Conservation (phyloP, 768 basidiomycete species). For the Amanita pseudoporphyria region DNA sequence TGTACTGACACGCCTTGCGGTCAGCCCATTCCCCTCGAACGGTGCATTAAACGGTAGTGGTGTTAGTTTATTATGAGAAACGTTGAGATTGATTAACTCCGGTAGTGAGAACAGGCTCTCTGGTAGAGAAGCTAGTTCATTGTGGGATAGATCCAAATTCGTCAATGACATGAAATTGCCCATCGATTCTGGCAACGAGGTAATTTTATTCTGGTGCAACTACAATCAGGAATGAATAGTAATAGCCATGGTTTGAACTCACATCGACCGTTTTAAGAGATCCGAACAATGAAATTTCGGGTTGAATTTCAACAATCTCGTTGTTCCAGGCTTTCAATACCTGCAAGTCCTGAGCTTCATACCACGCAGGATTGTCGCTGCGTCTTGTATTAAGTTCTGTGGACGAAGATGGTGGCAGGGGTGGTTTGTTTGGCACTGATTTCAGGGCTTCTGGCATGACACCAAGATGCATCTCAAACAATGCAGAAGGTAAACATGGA, state of each 20-base stretch:
- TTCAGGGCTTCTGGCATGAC: slow-evolving; percentile 63
- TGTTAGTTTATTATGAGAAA: slow-evolving; percentile 61
- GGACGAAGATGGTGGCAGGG: slow-evolving; percentile 22
- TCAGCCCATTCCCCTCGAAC: slow-evolving; percentile 27
- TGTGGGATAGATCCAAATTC: slow-evolving; percentile 66
- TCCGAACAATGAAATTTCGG: slow-evolving; percentile 77
- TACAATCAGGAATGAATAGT: slow-evolving; percentile 18
- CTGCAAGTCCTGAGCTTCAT: slow-evolving; percentile 70
- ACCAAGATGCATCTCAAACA: slow-evolving; percentile 76
- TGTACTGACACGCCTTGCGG: slow-evolving; percentile 22
- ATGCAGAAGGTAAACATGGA: slow-evolving; percentile 61
- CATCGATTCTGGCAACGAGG: slow-evolving; percentile 52
- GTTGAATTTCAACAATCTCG: slow-evolving; percentile 69
- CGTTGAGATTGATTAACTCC: slow-evolving; percentile 51
- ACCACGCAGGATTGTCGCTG: slow-evolving; percentile 57
- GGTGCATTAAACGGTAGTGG: slow-evolving; percentile 54
- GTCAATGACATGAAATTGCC: slow-evolving; percentile 60
- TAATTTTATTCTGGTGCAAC: slow-evolving; percentile 70
- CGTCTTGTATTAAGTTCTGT: slow-evolving; percentile 27
- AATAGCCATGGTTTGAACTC: slow-evolving; percentile 18
- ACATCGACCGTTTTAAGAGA: slow-evolving; percentile 76
- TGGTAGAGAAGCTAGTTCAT: slow-evolving; percentile 55
- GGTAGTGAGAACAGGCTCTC: slow-evolving; percentile 59
- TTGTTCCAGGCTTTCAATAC: slow-evolving; percentile 76
- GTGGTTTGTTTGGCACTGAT: slow-evolving; percentile 53